A percentile compares a stretch with the other conserved stretches of the same genome.
phyloP scores from a whole-genome alignment of 2,329 filamentous ascomycete species.

The Talaromyces funiculosus region DNA sequence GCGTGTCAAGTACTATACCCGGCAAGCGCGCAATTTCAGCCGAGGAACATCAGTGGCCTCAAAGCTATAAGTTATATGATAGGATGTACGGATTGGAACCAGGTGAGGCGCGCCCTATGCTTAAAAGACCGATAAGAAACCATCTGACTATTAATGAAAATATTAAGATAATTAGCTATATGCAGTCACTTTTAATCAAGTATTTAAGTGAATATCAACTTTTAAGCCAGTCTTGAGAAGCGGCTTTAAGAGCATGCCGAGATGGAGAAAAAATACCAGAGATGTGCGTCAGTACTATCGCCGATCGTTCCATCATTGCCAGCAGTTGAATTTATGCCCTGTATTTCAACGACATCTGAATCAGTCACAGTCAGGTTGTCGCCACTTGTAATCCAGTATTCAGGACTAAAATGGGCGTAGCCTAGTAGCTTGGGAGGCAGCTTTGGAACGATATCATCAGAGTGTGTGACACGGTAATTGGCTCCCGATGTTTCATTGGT shows the following conservation, averaged over 20 bases:
- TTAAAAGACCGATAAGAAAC: neutral
- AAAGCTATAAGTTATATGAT: neutral
- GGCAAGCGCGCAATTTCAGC: neutral
- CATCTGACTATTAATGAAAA: neutral
- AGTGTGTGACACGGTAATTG: constrained; percentile 36
- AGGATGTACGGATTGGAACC: neutral
- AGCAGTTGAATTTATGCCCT: constrained; percentile 26
- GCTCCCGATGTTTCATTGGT: constrained; percentile 26
- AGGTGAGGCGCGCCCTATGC: neutral
- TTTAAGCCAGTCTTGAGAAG: neutral
- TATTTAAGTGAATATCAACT: too few relatives aligned
- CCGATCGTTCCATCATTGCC: constrained; percentile 29
- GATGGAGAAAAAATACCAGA: constrained; percentile 26
- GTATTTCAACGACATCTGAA: constrained; percentile 28
- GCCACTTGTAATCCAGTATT: constrained; percentile 38
- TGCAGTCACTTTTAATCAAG: neutral
- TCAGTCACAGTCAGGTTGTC: constrained; percentile 25
- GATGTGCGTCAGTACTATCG: constrained; percentile 25
- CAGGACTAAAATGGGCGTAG: constrained; percentile 33
- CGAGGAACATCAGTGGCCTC: neutral
- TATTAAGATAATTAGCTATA: neutral
- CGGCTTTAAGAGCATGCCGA: constrained; percentile 5
- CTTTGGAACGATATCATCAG: constrained; percentile 35
- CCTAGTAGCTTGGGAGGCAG: constrained; percentile 30
- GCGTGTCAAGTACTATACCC: neutral